Evolutionary conservation across 192 early-diverging fungal genomes (phyloP).

Genomic region (Pilobolus umbonatus): DNA sequence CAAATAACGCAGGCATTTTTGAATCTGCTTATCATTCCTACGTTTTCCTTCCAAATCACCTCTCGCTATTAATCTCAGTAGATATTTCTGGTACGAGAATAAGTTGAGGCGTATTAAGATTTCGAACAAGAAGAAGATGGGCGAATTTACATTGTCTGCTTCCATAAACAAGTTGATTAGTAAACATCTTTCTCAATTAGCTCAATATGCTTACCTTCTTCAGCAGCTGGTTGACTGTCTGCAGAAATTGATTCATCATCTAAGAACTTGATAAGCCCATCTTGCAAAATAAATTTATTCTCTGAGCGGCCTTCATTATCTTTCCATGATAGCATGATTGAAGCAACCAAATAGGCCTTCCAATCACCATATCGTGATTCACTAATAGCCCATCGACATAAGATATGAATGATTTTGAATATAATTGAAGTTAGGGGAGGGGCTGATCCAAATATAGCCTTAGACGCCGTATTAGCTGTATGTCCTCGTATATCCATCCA

Average conservation of each 20-base stretch:
- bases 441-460: slow-evolving; percentile 10
- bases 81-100: slow-evolving; percentile 56
- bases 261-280: slow-evolving; percentile 46
- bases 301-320: slow-evolving; percentile 17
- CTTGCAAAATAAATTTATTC: slow-evolving; percentile 33
- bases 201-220: neutral
- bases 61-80: slow-evolving; percentile 52
- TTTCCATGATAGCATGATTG: slow-evolving; percentile 39
- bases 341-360: slow-evolving; percentile 41
- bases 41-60: slow-evolving; percentile 42
- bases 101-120: slow-evolving; percentile 47
- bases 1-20: slow-evolving; percentile 42
- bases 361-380: slow-evolving; percentile 41
- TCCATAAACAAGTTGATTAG: neutral
- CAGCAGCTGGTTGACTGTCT: neutral
- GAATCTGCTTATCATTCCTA: slow-evolving; percentile 29
- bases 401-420: slow-evolving; percentile 27
- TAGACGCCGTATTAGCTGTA: slow-evolving; percentile 24
- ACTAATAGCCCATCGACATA: slow-evolving; percentile 53
- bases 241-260: slow-evolving; percentile 24
- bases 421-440: neutral
- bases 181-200: neutral
- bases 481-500: slow-evolving; percentile 26
- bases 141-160: neutral
- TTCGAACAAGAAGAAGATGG: slow-evolving; percentile 43